Conservation (phyloP, 768 basidiomycete species). For the Phaffia tasmanica region DNA sequence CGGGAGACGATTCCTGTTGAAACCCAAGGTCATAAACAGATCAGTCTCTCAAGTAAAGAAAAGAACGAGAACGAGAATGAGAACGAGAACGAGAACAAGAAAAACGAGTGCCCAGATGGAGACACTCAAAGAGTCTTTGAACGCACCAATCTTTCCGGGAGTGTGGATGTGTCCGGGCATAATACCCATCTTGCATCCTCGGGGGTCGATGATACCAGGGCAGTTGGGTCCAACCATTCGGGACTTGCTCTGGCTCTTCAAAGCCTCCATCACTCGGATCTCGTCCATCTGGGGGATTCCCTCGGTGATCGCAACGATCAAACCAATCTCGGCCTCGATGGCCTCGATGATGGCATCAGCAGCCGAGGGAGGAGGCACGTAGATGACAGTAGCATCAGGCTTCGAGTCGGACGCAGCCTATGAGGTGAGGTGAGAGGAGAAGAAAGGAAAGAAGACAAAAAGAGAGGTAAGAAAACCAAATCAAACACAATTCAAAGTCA, state of each 20-base stretch:
- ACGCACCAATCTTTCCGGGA: conserved; percentile 84
- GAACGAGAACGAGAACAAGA: neutral
- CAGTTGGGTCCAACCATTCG: conserved; percentile 90
- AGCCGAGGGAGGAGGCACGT: conserved; percentile 91
- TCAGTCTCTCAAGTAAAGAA: neutral
- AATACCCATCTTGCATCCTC: conserved; percentile 99
- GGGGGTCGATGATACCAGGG: conserved; percentile 92
- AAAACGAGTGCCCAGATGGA: neutral
- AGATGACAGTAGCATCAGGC: conserved; percentile 91
- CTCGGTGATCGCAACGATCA: conserved; percentile 98
- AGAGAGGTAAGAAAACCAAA: neutral
- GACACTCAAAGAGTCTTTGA: neutral
- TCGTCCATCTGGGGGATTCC: conserved; percentile 97
- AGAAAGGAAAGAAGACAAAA: neutral
- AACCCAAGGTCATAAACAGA: neutral
- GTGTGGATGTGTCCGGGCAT: conserved; percentile 91
- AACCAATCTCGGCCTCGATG: conserved; percentile 91
- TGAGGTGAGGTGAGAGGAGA: neutral
- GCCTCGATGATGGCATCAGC: conserved; percentile 98
- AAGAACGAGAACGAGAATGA: too few species aligned
- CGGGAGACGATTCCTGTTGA: conserved; percentile 76
- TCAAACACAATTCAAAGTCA: neutral
- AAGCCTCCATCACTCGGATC: conserved; percentile 84
- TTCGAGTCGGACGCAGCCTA: conserved; percentile 75
- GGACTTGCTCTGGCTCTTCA: conserved; percentile 85